A percentile compares a stretch with the other conserved stretches of the same genome.
Evolutionary conservation across 768 basidiomycete genomes (phyloP).

Genomic region (Mycena capillaripes): DNA sequence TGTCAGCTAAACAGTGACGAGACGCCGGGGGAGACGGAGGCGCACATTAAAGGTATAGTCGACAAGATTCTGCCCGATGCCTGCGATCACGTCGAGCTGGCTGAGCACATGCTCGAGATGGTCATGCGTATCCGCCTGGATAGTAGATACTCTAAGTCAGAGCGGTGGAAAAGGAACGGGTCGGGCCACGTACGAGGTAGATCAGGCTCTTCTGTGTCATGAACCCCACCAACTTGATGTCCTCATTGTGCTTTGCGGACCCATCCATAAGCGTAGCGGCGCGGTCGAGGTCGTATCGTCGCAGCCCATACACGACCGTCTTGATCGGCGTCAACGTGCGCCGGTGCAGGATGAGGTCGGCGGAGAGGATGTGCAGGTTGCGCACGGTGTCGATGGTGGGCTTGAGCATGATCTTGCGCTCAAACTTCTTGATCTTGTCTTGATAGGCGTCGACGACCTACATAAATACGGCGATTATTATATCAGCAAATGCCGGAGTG

Average conservation of each 20-base stretch:
- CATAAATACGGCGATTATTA: neutral
- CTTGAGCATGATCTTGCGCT: constrained; percentile 70
- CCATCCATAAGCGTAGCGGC: constrained; percentile 67
- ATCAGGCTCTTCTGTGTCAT: constrained; percentile 79
- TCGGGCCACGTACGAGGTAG: constrained; percentile 63
- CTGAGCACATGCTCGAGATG: constrained; percentile 81
- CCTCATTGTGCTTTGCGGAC: constrained; percentile 46
- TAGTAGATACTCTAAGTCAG: neutral
- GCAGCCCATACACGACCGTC: constrained; percentile 75
- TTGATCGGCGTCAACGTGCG: constrained; percentile 81
- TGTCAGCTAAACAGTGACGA: neutral
- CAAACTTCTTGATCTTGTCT: constrained; percentile 71
- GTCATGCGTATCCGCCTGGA: constrained; percentile 81
- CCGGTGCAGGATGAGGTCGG: constrained; percentile 81
- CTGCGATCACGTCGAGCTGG: constrained; percentile 81
- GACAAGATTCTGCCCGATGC: constrained; percentile 79
- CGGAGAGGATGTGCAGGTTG: constrained; percentile 78
- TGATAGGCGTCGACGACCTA: constrained; percentile 76
- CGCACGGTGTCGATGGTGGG: constrained; percentile 75
- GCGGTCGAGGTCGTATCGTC: constrained; percentile 81
- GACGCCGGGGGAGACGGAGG: constrained; percentile 14
- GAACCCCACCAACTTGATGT: constrained; percentile 65
- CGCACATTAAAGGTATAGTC: constrained; percentile 82
- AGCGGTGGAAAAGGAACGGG: neutral
- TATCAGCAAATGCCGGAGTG: neutral